Conservation (phyloP, 2,329 filamentous ascomycete species). For the Penicillium hesseltinei region DNA sequence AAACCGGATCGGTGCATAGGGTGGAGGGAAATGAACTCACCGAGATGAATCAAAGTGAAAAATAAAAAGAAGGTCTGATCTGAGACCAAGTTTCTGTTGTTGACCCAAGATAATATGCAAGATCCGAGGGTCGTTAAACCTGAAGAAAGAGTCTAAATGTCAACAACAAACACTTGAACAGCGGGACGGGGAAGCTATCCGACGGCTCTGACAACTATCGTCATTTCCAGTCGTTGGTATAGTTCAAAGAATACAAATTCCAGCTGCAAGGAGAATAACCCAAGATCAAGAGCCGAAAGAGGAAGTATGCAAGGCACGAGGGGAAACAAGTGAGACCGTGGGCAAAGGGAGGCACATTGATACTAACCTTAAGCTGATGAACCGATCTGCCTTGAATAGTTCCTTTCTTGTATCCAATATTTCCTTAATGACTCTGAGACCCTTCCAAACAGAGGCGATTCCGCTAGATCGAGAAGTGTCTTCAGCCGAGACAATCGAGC, state of each 20-base stretch:
- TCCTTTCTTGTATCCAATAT: background rate
- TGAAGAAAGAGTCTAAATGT: constrained; percentile 29
- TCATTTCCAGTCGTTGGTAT: constrained; percentile 24
- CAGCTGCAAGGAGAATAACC: constrained; percentile 35
- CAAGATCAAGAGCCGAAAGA: constrained; percentile 21
- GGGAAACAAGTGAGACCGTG: constrained; percentile 26
- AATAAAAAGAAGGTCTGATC: constrained; percentile 7
- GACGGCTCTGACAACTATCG: constrained; percentile 24
- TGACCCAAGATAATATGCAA: constrained; percentile 33
- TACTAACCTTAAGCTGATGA: constrained; percentile 33
- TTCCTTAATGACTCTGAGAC: constrained; percentile 14
- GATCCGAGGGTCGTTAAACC: constrained; percentile 20
- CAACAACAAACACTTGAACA: constrained; percentile 35
- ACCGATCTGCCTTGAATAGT: constrained; percentile 8
- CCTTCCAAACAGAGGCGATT: constrained; percentile 18
- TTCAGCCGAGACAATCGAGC: constrained; percentile 22
- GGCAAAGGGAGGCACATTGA: constrained; percentile 26
- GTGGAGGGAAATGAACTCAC: constrained; percentile 17
- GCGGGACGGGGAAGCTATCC: constrained; percentile 28
- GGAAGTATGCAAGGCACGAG: constrained; percentile 39
- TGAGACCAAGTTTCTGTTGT: constrained; percentile 21
- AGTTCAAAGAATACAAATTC: constrained; percentile 26
- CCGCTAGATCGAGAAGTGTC: constrained; percentile 5
- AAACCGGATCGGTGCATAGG: constrained; percentile 32
- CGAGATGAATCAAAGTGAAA: constrained; percentile 22